These are phyloP conservation scores for Syzygium aqueum DNA, from an alignment of 345 rosid species.

Conservation along the genomic window DNA sequence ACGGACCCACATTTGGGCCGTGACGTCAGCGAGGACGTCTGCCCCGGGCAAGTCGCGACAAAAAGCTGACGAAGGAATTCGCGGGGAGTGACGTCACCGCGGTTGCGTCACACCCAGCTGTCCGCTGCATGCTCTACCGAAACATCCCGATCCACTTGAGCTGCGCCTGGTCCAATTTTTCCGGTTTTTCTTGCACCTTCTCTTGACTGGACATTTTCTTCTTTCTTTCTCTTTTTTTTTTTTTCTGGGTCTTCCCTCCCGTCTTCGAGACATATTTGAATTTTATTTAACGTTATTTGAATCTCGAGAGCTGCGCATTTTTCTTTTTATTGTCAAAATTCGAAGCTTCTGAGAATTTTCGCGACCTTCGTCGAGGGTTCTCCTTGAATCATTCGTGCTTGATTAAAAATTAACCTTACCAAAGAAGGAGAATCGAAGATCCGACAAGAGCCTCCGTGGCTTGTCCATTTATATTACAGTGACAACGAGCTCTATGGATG, in stretches of 20 bases:
- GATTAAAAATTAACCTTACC: no score
- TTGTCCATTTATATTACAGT: no score
- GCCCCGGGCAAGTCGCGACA: not conserved
- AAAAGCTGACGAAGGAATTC: not conserved
- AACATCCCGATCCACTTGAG: not conserved
- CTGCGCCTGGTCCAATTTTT: not conserved
- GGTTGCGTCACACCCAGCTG: not conserved
- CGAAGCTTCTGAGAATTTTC: no score
- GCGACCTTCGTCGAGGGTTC: no score
- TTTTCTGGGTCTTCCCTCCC: not conserved
- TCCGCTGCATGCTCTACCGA: not conserved
- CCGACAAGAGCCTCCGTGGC: no score
- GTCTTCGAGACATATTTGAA: not conserved
- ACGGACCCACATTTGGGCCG: rapidly evolving
- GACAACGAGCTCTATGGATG: rapidly evolving
- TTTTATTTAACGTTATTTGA: not conserved
- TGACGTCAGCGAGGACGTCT: not conserved
- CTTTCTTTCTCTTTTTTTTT: no score
- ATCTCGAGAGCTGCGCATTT: not conserved
- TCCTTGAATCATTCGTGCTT: no score
- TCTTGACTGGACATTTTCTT: not conserved
- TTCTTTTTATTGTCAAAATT: no score
- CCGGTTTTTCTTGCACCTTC: not conserved
- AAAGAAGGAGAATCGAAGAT: no score
- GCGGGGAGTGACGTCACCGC: not conserved